A percentile compares a stretch with the other conserved stretches of the same genome.
phyloP scores from a whole-genome alignment of 495 filamentous ascomycete genomes.

The Lasiosphaeria miniovina region DNA sequence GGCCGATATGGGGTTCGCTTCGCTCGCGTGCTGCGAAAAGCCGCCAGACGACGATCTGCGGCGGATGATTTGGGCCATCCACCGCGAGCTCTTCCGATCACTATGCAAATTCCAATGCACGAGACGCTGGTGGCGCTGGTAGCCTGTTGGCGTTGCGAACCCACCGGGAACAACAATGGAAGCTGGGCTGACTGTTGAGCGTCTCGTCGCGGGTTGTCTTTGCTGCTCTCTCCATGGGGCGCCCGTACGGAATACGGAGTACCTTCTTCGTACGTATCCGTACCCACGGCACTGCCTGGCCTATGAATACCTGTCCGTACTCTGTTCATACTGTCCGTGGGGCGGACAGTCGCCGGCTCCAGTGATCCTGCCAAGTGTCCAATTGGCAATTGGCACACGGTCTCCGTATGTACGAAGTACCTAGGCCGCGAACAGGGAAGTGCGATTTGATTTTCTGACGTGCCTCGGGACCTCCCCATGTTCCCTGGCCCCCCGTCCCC shows the following conservation, averaged over 20 bases:
- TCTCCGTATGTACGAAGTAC: not conserved
- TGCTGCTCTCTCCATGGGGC: not conserved
- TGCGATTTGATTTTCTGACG: constrained; percentile 20
- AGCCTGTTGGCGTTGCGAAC: not conserved
- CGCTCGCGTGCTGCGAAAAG: constrained; percentile 1
- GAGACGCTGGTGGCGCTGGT: constrained; percentile 17
- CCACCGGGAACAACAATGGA: not conserved
- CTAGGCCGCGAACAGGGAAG: constrained; percentile 1
- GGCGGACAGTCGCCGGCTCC: not conserved
- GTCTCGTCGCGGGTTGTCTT: no score
- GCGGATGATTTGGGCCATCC: not conserved
- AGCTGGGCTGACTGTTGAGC: not conserved
- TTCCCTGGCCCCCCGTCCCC: constrained; percentile 7
- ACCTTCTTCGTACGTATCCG: no score
- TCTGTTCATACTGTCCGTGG: not conserved
- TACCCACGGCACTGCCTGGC: not conserved
- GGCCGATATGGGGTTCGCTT: not conserved
- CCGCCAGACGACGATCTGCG: not conserved
- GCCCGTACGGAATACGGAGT: no score
- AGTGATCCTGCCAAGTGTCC: not conserved
- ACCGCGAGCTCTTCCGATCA: constrained; percentile 1
- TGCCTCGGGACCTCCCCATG: constrained; percentile 8
- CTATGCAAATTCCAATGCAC: constrained; percentile 21
- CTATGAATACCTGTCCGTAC: no score
- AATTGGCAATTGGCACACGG: not conserved